Percentiles rank a stretch among this genome's conserved stretches.
Conservation (phyloP, 2,329 filamentous ascomycete genomes). For the Chaetomiaceae sp. region DNA sequence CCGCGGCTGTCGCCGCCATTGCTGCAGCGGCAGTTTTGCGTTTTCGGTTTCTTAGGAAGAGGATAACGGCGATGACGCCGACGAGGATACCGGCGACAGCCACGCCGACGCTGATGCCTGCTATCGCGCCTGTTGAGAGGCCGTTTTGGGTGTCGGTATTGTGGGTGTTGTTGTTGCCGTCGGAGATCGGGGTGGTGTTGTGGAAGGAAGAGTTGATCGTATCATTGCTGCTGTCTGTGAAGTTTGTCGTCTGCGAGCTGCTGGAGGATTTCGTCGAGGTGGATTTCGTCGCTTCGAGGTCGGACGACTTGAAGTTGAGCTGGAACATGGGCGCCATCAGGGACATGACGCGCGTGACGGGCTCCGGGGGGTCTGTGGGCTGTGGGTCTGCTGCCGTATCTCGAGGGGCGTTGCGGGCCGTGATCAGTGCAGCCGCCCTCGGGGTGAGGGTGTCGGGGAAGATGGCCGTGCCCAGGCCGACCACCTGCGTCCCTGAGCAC, state of each 20-base stretch:
- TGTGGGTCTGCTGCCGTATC: background rate
- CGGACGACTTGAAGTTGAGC: conserved; percentile 1
- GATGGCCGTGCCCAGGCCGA: background rate
- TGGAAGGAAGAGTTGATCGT: too few species aligned
- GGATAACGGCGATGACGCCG: background rate
- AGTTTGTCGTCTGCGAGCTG: background rate
- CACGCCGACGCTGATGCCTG: background rate
- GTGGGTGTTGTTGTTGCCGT: too few species aligned
- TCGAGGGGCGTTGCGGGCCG: background rate
- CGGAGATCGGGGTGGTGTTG: background rate
- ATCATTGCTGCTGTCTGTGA: too few species aligned
- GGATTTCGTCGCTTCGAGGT: background rate
- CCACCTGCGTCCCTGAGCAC: background rate
- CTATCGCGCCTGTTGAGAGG: background rate
- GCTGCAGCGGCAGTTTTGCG: too few species aligned
- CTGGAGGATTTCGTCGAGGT: background rate
- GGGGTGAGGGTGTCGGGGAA: background rate
- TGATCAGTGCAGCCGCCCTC: background rate
- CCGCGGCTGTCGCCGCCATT: too few species aligned
- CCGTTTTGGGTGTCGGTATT: background rate
- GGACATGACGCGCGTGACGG: background rate
- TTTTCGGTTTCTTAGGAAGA: too few species aligned
- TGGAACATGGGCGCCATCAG: conserved; percentile 10
- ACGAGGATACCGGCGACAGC: background rate
- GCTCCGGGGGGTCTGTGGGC: background rate